Evolutionary conservation across 306 rosid species (phyloP), one percentile per base, ranked within the genome.

Genomic region (Quercus ilex): DNA sequence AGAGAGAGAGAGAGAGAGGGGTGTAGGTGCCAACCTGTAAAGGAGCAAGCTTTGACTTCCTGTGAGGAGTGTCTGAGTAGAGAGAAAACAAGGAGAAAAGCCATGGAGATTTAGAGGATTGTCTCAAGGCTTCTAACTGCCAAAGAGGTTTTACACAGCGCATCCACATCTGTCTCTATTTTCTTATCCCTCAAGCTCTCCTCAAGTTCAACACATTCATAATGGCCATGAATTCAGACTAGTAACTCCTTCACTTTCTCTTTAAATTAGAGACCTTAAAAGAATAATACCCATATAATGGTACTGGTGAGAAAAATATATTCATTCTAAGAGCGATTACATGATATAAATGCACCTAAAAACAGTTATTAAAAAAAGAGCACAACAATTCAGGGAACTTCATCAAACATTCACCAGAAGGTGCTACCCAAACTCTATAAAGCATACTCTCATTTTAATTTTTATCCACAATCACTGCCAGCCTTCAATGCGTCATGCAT

Each of bases 41-140:
- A 73, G 98, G 99, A 72, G 98, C 93, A 75, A 90, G 91, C 86
- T 91, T 95, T 13, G 92, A 81, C 74, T 85, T 95, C 83, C 82
- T 87, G 65, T 25, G 77, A 31, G 92, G 86, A 30, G 85, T 30
- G 75, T 88, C 88, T 0, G 93, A 88, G 84, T 78, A 90, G 68
- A 84, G 78, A 64, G 79, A 86, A 60, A 69, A 69, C 41, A 77
- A 69, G 6, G 89, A 72, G 78, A 80, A 73, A 64, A 80, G 63
- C 91, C 94, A 90, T 68, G 85, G 89, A 78, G 74, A 60, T 69
- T 81, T 71, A n/a, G 75, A 84, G 70, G 84, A 75, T 69, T 74
- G 87, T 55, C 86, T 75, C 70, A 77, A 78, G 60, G 78, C 77
- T 80, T 88, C 86, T 65, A 89, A 38, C 73, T 65, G 81, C 74